Base-by-base conservation (phyloP, 495 filamentous ascomycete genomes). In the Annulohypoxylon maeteangense region DNA sequence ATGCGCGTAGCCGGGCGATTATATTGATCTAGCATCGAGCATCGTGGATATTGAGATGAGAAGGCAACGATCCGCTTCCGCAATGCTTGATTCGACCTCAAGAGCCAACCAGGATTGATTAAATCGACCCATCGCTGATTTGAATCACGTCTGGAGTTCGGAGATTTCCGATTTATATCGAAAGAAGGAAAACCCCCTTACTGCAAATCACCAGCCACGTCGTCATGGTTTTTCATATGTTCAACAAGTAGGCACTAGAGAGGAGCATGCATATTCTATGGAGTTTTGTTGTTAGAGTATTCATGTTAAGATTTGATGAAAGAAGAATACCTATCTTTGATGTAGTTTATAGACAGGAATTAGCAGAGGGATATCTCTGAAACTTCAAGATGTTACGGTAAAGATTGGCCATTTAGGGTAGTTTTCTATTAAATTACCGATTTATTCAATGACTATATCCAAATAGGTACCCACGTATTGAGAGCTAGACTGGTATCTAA, bases 51-150 rank as follows among this genome's bases (percentile, higher is more conserved):
- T 29, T 18, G 62, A 38, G 22, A 32, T 38, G 40, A 18, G 34
- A 18, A 66, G 10, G 63, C 31, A 59, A 20, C 2, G 14, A 59
- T 51, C 63, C 63, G 63, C 31, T 56, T 61, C 1, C 45, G 29
- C 7, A 56, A 56, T 38, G 65, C 64, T 67, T 61, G 47, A 67
- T 61, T 60, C 23, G n/a, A 67, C 64, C 25, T 60, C 55, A 42
- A 10, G 6, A 10, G 12, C 29, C 7, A 3, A n/a, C 14, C 6
- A 18, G n/a, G n/a, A 20, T 20, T 18, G 16, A 6, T 36, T 0
- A 16, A 20, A 1, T 10, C 25, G 29, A 34, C 4, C 27, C 32
- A 7, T 42, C 20, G 12, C 25, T 48, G 0, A 10, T 23, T 34
- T 5, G 8, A 50, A 29, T 45, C 42, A 7, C 2, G 31, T 2